A percentile compares a stretch with the other conserved stretches of the same genome.
Conservation (phyloP, 2,329 filamentous ascomycete genomes). For the Tympanopsis confertula region DNA sequence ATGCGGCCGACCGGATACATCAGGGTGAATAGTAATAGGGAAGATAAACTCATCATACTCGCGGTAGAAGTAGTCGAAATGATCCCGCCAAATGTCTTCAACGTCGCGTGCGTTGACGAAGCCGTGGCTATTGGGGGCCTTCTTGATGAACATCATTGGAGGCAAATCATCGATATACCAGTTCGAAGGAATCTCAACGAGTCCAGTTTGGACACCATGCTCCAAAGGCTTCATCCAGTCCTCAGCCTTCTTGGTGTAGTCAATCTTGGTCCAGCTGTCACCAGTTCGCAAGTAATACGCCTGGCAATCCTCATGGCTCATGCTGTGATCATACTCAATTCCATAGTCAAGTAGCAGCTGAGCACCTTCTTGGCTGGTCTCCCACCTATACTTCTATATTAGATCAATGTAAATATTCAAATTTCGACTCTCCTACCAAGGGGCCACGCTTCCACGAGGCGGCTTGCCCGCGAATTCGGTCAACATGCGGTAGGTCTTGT, state of each 20-base stretch:
- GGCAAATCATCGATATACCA: constrained; percentile 58
- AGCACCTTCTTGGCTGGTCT: constrained; percentile 55
- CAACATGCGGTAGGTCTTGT: constrained; percentile 62
- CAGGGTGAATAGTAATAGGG: constrained; percentile 67
- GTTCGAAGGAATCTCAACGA: constrained; percentile 54
- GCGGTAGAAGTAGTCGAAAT: constrained; percentile 65
- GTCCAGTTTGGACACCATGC: constrained; percentile 44
- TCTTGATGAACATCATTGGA: constrained; percentile 65
- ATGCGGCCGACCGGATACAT: constrained; percentile 61
- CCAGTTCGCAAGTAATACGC: constrained; percentile 53
- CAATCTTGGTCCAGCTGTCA: constrained; percentile 57
- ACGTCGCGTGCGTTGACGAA: constrained; percentile 45
- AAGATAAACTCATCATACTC: constrained; percentile 71
- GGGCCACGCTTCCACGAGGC: constrained; percentile 60
- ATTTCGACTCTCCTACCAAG: constrained; percentile 35
- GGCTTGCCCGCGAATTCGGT: constrained; percentile 63
- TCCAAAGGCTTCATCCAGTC: constrained; percentile 58
- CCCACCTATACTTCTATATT: constrained; percentile 40
- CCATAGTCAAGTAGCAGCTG: constrained; percentile 55
- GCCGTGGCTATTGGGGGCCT: constrained; percentile 51
- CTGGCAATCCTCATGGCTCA: constrained; percentile 54
- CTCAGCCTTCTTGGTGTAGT: constrained; percentile 48
- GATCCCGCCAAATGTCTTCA: constrained; percentile 54
- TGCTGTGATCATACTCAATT: constrained; percentile 59
- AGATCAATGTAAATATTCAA: too few species aligned